Evolutionary conservation across 2,329 filamentous ascomycete genomes (phyloP).

Genomic region (Westerdykella ornata): DNA sequence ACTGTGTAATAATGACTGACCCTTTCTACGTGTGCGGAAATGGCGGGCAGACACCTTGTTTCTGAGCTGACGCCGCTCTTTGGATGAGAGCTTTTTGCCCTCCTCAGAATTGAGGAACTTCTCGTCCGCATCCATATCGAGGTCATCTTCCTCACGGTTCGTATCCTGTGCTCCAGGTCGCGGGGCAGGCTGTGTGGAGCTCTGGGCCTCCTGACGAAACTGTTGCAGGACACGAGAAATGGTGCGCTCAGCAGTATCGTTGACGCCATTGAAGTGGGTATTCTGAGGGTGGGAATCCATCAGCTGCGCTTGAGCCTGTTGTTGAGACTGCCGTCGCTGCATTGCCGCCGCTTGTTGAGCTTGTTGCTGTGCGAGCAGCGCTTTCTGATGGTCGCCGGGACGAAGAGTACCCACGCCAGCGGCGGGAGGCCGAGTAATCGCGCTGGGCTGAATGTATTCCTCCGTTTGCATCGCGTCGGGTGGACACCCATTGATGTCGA

Average conservation of each 20-base stretch:
- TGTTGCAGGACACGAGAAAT: constrained; percentile 89
- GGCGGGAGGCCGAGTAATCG: constrained; percentile 46
- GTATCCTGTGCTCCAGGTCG: not conserved
- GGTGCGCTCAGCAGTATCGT: constrained; percentile 61
- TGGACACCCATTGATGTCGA: constrained; percentile 62
- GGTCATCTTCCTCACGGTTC: too few relatives aligned
- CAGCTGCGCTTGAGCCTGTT: constrained; percentile 33
- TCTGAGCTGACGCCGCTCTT: constrained; percentile 90
- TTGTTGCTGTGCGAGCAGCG: constrained; percentile 29
- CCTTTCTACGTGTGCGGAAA: constrained; percentile 96
- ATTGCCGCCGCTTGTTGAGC: constrained; percentile 44
- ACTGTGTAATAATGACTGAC: constrained; percentile 49
- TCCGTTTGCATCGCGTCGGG: constrained; percentile 34
- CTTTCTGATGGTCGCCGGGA: constrained; percentile 4
- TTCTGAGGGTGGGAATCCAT: too few relatives aligned
- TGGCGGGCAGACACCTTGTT: constrained; percentile 98
- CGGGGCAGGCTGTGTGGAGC: too few relatives aligned
- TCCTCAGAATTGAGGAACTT: constrained; percentile 89
- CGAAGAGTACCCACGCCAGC: too few relatives aligned
- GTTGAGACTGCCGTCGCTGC: constrained; percentile 50
- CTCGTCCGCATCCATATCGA: constrained; percentile 93
- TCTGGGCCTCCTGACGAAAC: constrained; percentile 68
- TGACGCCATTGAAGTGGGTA: too few relatives aligned
- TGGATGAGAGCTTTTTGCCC: constrained; percentile 98
- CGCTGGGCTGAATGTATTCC: constrained; percentile 67